Evolutionary conservation across 2,329 filamentous ascomycete species (phyloP).

Genomic region (Didymella keratinophila): DNA sequence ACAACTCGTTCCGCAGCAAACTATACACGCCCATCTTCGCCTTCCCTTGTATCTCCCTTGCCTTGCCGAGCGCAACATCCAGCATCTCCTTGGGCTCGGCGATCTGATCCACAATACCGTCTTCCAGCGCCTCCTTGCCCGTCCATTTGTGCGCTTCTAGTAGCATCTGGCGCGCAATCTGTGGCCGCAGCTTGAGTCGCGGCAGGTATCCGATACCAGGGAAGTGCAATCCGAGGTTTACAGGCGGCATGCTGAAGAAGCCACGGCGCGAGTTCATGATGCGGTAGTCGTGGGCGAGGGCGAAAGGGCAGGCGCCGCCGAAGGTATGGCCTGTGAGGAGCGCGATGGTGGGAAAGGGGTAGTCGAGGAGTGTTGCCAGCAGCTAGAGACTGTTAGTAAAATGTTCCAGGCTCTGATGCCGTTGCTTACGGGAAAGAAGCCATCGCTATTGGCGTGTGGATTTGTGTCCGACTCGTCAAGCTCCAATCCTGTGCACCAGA

Average conservation of each 20-base stretch:
- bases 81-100: slow-evolving; percentile 58
- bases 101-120: slow-evolving; percentile 63
- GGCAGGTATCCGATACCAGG: slow-evolving; percentile 63
- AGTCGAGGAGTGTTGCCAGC: slow-evolving; percentile 58
- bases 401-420: not conserved
- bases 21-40: slow-evolving; percentile 61
- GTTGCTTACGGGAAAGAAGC: slow-evolving; percentile 59
- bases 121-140: slow-evolving; percentile 58
- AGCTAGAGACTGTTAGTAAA: slow-evolving; percentile 34
- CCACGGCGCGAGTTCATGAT: slow-evolving; percentile 49
- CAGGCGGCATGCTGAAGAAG: slow-evolving; percentile 56
- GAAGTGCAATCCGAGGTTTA: slow-evolving; percentile 64
- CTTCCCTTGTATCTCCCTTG: slow-evolving; percentile 53
- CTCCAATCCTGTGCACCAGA: slow-evolving; percentile 61
- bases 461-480: slow-evolving; percentile 58
- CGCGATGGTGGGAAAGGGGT: slow-evolving; percentile 59
- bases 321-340: slow-evolving; percentile 60
- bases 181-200: slow-evolving; percentile 60
- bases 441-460: slow-evolving; percentile 64
- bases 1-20: slow-evolving; percentile 61
- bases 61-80: slow-evolving; percentile 56
- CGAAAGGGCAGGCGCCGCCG: slow-evolving; percentile 58
- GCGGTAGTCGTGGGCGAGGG: slow-evolving; percentile 59
- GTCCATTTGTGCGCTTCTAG: slow-evolving; percentile 65
- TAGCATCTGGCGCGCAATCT: slow-evolving; percentile 64